These are phyloP conservation scores for Xylariales sp. DNA, from an alignment of 2,329 filamentous ascomycete species.

Conservation along the genomic window DNA sequence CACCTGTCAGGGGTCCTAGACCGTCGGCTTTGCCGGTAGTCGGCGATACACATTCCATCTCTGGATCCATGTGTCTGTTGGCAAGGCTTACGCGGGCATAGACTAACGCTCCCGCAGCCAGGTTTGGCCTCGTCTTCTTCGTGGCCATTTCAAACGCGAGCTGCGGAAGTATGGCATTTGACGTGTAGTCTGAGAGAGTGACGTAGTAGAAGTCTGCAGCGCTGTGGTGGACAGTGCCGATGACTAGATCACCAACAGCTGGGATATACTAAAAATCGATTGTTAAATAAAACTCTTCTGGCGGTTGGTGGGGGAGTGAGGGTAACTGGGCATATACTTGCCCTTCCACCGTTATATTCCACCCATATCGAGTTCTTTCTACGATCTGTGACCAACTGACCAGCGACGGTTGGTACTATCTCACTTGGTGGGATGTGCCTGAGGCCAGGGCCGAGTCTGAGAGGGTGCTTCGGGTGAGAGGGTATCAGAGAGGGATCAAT, in stretches of 20 bases:
- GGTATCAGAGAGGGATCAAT: constrained; percentile 66
- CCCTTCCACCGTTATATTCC: constrained; percentile 66
- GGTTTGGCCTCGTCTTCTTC: constrained; percentile 83
- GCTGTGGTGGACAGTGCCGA: constrained; percentile 77
- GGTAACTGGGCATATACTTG: too few species aligned
- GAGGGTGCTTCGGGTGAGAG: constrained; percentile 60
- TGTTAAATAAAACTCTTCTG: not conserved
- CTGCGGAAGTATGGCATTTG: constrained; percentile 70
- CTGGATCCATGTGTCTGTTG: constrained; percentile 79
- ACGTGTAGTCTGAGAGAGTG: constrained; percentile 62
- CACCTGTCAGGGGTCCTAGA: constrained; percentile 75
- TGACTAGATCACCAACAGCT: constrained; percentile 76
- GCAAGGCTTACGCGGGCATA: constrained; percentile 81
- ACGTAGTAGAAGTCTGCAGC: constrained; percentile 77
- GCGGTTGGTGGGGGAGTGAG: too few species aligned
- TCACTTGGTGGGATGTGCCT: constrained; percentile 75
- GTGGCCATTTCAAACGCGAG: constrained; percentile 90
- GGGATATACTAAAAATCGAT: constrained; percentile 63
- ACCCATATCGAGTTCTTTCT: constrained; percentile 77
- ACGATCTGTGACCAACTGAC: constrained; percentile 62
- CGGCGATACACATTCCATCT: constrained; percentile 84
- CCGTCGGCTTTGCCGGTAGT: constrained; percentile 86
- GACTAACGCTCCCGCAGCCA: constrained; percentile 71
- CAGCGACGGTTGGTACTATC: constrained; percentile 64
- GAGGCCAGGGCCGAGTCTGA: constrained; percentile 81